A percentile compares a stretch with the other conserved stretches of the same genome.
Conservation (phyloP, 129 eudicot genomes). For the Scalesia atractyloides region DNA sequence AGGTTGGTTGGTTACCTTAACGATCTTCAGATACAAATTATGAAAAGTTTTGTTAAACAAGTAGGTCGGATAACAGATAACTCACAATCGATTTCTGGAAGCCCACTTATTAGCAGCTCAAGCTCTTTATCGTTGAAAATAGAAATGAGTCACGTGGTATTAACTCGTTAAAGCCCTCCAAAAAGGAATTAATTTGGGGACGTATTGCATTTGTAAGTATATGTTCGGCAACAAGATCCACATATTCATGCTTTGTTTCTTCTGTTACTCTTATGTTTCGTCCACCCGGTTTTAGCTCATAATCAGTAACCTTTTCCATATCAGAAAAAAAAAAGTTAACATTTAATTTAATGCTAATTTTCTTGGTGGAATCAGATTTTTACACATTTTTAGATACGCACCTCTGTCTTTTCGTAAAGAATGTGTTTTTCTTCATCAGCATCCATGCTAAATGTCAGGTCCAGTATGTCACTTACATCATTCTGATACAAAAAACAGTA, state of each 20-base stretch:
- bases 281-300: slow-evolving; percentile 99
- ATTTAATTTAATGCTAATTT: neutral
- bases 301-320: slow-evolving; percentile 76
- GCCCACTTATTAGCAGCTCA: slow-evolving; percentile 94
- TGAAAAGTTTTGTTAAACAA: neutral
- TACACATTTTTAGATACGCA: slow-evolving; percentile 5
- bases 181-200: slow-evolving; percentile 88
- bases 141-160: slow-evolving; percentile 83
- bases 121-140: slow-evolving; percentile 97
- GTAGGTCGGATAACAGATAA: slow-evolving; percentile 26
- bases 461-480: slow-evolving; percentile 91
- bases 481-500: slow-evolving; percentile 52
- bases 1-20: slow-evolving; percentile 1
- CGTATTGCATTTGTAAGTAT: slow-evolving; percentile 95
- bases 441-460: slow-evolving; percentile 98
- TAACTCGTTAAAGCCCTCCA: slow-evolving; percentile 90
- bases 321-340: slow-evolving; percentile 1
- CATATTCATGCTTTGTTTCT: slow-evolving; percentile 98
- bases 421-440: slow-evolving; percentile 98
- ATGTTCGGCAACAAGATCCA: slow-evolving; percentile 98
- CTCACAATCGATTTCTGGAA: slow-evolving; percentile 99
- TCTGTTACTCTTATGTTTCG: slow-evolving; percentile 93
- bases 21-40: neutral
- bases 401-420: slow-evolving; percentile 97
- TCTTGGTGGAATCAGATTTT: neutral